Conservation (phyloP, 257 asterid species). For the Solanum rostratum region DNA sequence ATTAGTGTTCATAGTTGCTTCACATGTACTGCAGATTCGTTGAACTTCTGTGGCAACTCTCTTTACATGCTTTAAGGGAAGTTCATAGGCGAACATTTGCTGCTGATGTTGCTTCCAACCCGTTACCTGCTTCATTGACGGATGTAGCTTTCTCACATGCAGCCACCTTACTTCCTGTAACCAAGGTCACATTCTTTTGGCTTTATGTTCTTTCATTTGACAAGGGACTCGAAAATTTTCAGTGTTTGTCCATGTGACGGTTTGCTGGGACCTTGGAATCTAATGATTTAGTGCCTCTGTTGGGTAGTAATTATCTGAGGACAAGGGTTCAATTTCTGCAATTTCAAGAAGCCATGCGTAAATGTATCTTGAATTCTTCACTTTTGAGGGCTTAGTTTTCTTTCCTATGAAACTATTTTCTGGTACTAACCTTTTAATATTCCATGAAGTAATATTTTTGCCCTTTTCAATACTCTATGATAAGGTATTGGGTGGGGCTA, state of each 20-base stretch:
- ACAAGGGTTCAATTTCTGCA: background rate
- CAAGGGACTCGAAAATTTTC: background rate
- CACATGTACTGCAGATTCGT: slow-evolving; percentile 61
- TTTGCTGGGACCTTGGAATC: background rate
- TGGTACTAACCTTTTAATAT: background rate
- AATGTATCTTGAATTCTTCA: background rate
- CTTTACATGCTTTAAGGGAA: slow-evolving; percentile 95
- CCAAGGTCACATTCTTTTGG: slow-evolving; percentile 45
- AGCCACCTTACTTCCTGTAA: slow-evolving; percentile 90
- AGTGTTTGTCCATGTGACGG: background rate
- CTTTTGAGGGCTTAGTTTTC: background rate
- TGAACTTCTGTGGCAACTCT: slow-evolving; percentile 97
- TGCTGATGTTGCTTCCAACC: slow-evolving; percentile 88
- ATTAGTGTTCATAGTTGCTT: background rate
- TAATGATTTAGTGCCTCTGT: background rate
- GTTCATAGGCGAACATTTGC: slow-evolving; percentile 91
- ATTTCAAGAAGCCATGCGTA: background rate
- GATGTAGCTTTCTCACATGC: slow-evolving; percentile 99
- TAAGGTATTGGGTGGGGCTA: background rate
- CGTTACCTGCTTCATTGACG: slow-evolving; percentile 90
- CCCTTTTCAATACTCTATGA: background rate
- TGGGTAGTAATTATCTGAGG: background rate
- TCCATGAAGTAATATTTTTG: background rate
- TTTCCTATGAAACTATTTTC: background rate
- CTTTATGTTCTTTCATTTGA: slow-evolving; percentile 2